Conservation (phyloP, 139 green algal species). For the Choricystis sp. region DNA sequence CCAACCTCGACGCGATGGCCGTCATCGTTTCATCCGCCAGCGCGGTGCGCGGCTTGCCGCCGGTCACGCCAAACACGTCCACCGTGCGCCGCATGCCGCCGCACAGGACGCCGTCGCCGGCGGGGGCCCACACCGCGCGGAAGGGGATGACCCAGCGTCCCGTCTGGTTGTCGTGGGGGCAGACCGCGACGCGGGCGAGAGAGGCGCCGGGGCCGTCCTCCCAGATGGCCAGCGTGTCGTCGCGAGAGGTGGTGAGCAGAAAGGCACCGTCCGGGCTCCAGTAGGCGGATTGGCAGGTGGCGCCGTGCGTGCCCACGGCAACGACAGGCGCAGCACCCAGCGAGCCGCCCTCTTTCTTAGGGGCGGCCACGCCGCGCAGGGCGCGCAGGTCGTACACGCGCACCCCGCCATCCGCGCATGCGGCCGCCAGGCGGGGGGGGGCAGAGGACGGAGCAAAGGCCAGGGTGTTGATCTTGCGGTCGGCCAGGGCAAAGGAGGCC, state of each 20-base stretch:
- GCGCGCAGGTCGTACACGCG: conserved; percentile 41
- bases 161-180: conserved; percentile 49
- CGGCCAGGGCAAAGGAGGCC: not conserved
- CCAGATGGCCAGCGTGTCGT: conserved; percentile 54
- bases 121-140: conserved; percentile 14
- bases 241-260: conserved; percentile 38
- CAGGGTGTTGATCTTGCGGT: conserved; percentile 47
- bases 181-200: not conserved
- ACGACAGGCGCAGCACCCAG: conserved; percentile 4
- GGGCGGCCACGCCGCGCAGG: conserved; percentile 7
- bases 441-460: conserved; percentile 9
- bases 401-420: conserved; percentile 47
- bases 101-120: not conserved
- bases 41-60: not conserved
- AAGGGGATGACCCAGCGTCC: conserved; percentile 36
- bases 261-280: conserved; percentile 44
- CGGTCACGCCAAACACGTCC: not conserved
- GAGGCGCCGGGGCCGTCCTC: conserved; percentile 10
- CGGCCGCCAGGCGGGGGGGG: conserved; percentile 34
- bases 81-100: not conserved
- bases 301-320: conserved; percentile 14
- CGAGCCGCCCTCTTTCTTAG: conserved; percentile 13
- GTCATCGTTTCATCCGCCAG: not conserved
- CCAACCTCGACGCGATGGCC: not conserved
- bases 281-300: conserved; percentile 42